Base-by-base conservation (phyloP, 2,329 filamentous ascomycete species). In the Fusarium pseudograminearum region DNA sequence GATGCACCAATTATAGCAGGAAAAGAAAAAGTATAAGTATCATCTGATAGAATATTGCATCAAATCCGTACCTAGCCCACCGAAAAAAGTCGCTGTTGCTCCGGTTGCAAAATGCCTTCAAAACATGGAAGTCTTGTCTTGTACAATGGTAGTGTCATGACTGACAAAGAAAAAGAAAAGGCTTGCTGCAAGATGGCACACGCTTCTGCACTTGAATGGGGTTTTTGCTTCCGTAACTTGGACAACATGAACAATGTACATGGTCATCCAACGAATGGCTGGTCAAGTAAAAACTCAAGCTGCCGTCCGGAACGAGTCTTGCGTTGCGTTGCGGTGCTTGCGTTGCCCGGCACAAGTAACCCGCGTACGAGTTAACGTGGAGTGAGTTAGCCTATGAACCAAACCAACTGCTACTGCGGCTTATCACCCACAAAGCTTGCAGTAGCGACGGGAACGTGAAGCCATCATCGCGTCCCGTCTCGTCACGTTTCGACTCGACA, bases 171-270 rank as follows among this genome's bases (percentile, higher is more conserved):
- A 28, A 51, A n/a, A 20, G 7, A 22, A 40, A 40, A 4, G 36
- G 36, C 36, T 40, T 55, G 56, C 55, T 54, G 46, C 57, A 55
- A 61, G 51, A 57, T 65, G 62, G 18, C 38, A 52, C 42, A 71
- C 62, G 66, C 62, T 64, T 67, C 72, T 74, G 72, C 66, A 72
- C 47, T 68, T 57, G 46, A 61, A 73, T 60, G 69, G 70, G 65
- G 66, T 60, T 60, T 60, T 55, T 57, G 55, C 56, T 48, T 61
- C 67, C 65, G 69, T 65, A 57, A 60, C 69, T 61, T 62, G 52
- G 69, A 57, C 69, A 72, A 73, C 69, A 24, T 46, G 42, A 47
- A 16, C 36, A 48, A 52, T 41, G 34, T 22, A 72, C 54, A 52
- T 65, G 61, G 61, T 73, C 57, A 68, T 67, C 62, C 65, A 61